Percentiles rank a stretch among this genome's conserved stretches.
phyloP scores from a whole-genome alignment of 345 rosid species.

The Cardiospermum halicacabum region DNA sequence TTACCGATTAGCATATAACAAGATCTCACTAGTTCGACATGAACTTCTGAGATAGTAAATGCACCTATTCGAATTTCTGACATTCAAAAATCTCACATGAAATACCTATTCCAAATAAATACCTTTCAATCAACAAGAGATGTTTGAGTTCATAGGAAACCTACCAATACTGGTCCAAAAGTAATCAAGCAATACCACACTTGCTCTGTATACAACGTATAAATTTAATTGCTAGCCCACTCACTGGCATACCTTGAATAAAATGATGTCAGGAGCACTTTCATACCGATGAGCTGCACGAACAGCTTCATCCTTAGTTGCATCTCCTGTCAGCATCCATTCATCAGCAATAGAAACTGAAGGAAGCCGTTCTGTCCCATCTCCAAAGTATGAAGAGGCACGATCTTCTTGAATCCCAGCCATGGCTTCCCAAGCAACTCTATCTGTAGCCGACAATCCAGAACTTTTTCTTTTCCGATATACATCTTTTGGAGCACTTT shows the following conservation, averaged over 20 bases:
- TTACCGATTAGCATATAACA: too few species aligned
- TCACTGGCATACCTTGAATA: constrained; percentile 66
- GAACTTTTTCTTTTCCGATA: constrained; percentile 86
- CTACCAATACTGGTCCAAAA: background rate
- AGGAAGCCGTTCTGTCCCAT: constrained; percentile 86
- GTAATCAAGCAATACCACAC: background rate
- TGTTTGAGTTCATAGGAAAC: background rate
- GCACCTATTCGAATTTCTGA: background rate
- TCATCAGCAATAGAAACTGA: constrained; percentile 87
- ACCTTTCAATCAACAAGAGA: background rate
- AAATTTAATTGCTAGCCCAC: background rate
- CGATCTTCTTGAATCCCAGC: constrained; percentile 87
- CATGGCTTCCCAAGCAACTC: constrained; percentile 95
- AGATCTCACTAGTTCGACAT: background rate
- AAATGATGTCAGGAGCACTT: constrained; percentile 89
- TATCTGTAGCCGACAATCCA: constrained; percentile 73
- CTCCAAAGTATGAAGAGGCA: constrained; percentile 50
- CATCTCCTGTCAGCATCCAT: constrained; percentile 90
- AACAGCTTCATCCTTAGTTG: constrained; percentile 68
- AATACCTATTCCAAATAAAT: constrained; percentile 2
- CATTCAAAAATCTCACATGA: background rate
- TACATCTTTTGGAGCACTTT: constrained; percentile 68
- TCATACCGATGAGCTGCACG: constrained; percentile 86
- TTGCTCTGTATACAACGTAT: constrained; percentile 1
- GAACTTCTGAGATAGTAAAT: background rate